A percentile compares a stretch with the other conserved stretches of the same genome.
These are phyloP conservation scores for Abrus pulchellus DNA, from an alignment of 306 rosid species.

Conservation along the genomic window DNA sequence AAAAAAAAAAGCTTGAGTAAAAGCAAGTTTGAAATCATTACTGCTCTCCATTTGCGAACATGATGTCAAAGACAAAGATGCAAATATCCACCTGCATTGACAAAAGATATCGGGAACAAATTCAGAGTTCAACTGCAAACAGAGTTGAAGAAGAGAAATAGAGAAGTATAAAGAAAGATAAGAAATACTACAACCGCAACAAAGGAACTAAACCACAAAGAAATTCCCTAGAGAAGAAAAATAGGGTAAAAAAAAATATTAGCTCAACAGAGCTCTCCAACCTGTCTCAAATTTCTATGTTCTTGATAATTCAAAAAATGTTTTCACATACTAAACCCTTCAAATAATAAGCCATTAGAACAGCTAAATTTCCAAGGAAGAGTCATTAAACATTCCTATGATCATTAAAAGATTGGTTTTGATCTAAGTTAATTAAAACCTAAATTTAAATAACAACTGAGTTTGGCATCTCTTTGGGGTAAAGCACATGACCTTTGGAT, in stretches of 20 bases:
- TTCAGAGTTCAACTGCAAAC: conserved; percentile 43
- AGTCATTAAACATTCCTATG: conserved; percentile 8
- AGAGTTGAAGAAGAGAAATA: conserved; percentile 15
- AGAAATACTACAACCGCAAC: conserved; percentile 10
- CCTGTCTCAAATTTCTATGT: conserved; percentile 13
- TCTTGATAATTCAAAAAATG: not conserved
- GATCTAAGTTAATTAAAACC: not conserved
- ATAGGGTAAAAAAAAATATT: not conserved
- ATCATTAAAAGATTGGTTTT: not conserved
- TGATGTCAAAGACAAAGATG: conserved; percentile 85
- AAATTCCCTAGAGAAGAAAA: conserved; percentile 17
- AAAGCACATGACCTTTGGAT: not conserved
- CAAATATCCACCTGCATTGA: conserved; percentile 86
- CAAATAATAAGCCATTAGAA: not conserved
- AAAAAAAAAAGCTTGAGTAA: not conserved
- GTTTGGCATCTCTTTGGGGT: not conserved
- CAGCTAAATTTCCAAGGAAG: not conserved
- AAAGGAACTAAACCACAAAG: conserved; percentile 22
- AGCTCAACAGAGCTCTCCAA: conserved; percentile 23
- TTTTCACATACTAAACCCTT: conserved; percentile 11
- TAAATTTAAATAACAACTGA: not conserved
- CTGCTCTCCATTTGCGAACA: conserved; percentile 88
- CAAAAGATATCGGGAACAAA: conserved; percentile 47
- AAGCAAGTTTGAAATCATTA: conserved; percentile 58
- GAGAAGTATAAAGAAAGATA: conserved; percentile 19